Evolutionary conservation across 2,329 filamentous ascomycete genomes (phyloP).

Genomic region (Trichoderma cornu-damae): DNA sequence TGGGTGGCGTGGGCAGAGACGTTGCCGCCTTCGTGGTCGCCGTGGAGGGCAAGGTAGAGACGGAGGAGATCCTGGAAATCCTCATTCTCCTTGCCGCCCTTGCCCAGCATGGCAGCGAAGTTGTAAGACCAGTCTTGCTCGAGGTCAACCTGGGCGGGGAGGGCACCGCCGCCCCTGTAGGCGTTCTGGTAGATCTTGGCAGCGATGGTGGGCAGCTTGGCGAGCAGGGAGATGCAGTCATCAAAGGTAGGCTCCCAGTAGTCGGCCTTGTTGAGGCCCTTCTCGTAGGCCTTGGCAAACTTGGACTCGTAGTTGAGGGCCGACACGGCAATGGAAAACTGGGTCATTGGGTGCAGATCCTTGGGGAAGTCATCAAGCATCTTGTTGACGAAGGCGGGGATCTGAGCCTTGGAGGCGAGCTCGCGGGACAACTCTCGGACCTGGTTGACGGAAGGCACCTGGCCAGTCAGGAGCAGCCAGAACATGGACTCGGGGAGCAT

Average conservation of each 20-base stretch:
- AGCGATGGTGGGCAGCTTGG: slow-evolving; percentile 93
- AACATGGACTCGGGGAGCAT: slow-evolving; percentile 99
- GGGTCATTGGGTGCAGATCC: slow-evolving; percentile 96
- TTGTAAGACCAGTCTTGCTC: slow-evolving; percentile 98
- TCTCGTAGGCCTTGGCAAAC: slow-evolving; percentile 89
- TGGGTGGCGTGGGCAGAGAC: slow-evolving; percentile 95
- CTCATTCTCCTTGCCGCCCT: slow-evolving; percentile 79
- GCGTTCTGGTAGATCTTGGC: slow-evolving; percentile 97
- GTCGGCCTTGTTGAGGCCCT: slow-evolving; percentile 87
- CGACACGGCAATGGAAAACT: slow-evolving; percentile 90
- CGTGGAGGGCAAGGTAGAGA: slow-evolving; percentile 91
- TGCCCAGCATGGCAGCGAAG: slow-evolving; percentile 93
- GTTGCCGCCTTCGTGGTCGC: slow-evolving; percentile 97
- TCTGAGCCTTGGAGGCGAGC: slow-evolving; percentile 75
- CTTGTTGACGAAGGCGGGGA: slow-evolving; percentile 78
- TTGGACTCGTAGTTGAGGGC: slow-evolving; percentile 92
- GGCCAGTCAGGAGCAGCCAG: slow-evolving; percentile 92
- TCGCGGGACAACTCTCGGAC: slow-evolving; percentile 78
- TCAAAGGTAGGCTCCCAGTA: slow-evolving; percentile 99
- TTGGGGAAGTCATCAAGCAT: slow-evolving; percentile 86
- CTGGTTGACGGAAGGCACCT: slow-evolving; percentile 79
- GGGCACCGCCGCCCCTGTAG: slow-evolving; percentile 66
- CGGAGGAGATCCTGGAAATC: slow-evolving; percentile 93
- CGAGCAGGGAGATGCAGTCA: slow-evolving; percentile 86
- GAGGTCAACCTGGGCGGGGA: slow-evolving; percentile 71